A percentile compares a stretch with the other conserved stretches of the same genome.
These are phyloP conservation scores for Salvia hispanica DNA, from an alignment of 257 asterid species.

Conservation along the genomic window DNA sequence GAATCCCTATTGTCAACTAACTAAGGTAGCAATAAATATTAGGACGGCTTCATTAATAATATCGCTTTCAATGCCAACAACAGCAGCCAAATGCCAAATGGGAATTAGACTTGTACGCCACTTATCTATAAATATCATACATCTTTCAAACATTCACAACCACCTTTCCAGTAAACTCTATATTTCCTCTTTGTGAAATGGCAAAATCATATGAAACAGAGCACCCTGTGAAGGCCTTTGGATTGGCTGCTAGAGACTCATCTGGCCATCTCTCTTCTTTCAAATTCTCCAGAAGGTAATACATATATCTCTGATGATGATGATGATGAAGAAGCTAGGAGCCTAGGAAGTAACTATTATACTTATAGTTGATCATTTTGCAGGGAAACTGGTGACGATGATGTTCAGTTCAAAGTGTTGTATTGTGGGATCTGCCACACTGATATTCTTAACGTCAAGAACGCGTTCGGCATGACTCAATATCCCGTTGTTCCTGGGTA, in stretches of 20 bases:
- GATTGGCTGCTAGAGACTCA: conserved; percentile 51
- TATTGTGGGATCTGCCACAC: conserved; percentile 56
- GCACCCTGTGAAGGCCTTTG: conserved; percentile 50
- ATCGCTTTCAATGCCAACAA: too few species aligned
- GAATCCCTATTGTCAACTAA: too few species aligned
- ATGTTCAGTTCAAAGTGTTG: conserved; percentile 48
- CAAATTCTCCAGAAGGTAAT: conserved; percentile 58
- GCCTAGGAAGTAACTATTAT: too few species aligned
- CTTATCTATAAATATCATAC: too few species aligned
- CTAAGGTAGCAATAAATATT: too few species aligned
- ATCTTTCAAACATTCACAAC: too few species aligned
- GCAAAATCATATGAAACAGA: conserved; percentile 36
- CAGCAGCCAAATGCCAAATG: too few species aligned
- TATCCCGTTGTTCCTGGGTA: conserved; percentile 47
- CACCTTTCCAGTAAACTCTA: neutral
- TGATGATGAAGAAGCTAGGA: too few species aligned
- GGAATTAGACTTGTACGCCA: too few species aligned
- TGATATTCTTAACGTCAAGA: conserved; percentile 45
- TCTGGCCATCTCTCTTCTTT: conserved; percentile 54
- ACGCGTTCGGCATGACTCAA: conserved; percentile 41
- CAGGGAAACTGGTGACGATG: conserved; percentile 46
- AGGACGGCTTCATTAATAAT: too few species aligned
- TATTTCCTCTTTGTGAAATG: conserved; percentile 22
- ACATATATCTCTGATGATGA: too few species aligned
- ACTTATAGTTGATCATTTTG: neutral